Base-by-base conservation (phyloP, 257 asterid genomes). In the Rauvolfia tetraphylla region DNA sequence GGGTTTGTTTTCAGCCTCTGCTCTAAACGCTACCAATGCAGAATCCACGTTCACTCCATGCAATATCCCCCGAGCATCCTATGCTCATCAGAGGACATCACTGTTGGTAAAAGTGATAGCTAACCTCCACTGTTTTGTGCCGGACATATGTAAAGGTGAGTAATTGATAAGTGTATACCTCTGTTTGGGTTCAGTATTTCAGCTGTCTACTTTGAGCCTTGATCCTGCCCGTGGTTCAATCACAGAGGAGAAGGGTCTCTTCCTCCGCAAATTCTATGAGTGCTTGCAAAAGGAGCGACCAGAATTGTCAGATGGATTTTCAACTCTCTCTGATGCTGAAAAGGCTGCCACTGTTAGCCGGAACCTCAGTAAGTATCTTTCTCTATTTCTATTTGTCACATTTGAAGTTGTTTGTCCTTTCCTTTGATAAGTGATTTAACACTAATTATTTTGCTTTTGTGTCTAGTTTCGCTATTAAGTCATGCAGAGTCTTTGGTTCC, bases 111-210 rank as follows among this genome's bases (percentile, higher is more conserved):
- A 95, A 90, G 90, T 93, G 81, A 88, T 95, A 36, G 99, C 99
- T 79, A 95, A 95, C 82, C 98, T 95, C 82, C 99, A 95, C 56
- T 95, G 99, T 86, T 91, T 83, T 83, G 95, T 89, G 83, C 98
- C 98, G 46, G 93, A 87, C 73, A 91, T 93, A 61, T 93, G 99
- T 83, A 94, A 85, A 88, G 99, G 99, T 93, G 87, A 85, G 78
- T 71, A 68, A 46, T 56, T 53, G 34, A 65, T 48, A 41, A 75
- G 49, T 74, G 8, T 65, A 53, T 46, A 58, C 41, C 34, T 74
- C 66, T 46, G 72, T 42, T 72, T 58, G 76, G 70, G 61, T 41
- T 80, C 27, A 33, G 58, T 34, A 75, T 67, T 70, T 71, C 59
- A 66, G 38, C 49, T 29, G 42, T 83, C 51, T 66, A 13, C 72